Evolutionary conservation across 805 yeast species (phyloP).

Genomic region (Saturnispora bothae): DNA sequence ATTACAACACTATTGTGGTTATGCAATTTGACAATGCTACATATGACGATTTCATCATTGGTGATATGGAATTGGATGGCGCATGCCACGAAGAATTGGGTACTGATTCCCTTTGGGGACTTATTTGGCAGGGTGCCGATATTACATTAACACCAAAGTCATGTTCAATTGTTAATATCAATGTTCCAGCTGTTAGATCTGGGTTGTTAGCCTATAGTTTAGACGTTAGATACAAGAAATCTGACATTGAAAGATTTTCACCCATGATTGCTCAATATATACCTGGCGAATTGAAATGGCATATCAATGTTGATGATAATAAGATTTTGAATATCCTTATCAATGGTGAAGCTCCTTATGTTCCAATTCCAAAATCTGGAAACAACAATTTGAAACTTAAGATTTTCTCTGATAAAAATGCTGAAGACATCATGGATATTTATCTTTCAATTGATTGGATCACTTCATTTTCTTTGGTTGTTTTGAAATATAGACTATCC

Average conservation of each 20-base stretch:
- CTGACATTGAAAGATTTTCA: constrained; percentile 30
- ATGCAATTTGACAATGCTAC: constrained; percentile 25
- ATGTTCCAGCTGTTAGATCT: constrained; percentile 49
- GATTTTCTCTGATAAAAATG: constrained; percentile 35
- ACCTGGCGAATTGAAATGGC: constrained; percentile 72
- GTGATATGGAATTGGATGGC: constrained; percentile 25
- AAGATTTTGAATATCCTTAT: constrained; percentile 31
- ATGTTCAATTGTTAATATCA: constrained; percentile 36
- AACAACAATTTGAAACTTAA: constrained; percentile 25
- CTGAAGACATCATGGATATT: constrained; percentile 30
- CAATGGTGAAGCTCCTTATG: constrained; percentile 60
- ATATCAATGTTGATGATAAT: constrained; percentile 36
- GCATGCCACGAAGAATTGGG: constrained; percentile 21
- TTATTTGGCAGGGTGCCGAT: constrained; percentile 29
- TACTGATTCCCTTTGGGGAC: constrained; percentile 27
- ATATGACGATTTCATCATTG: constrained; percentile 27
- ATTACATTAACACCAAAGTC: constrained; percentile 33
- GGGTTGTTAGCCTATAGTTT: constrained; percentile 45
- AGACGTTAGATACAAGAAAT: constrained; percentile 22
- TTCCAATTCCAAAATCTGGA: constrained; percentile 20
- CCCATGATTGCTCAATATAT: constrained; percentile 64
- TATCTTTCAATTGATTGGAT: constrained; percentile 40
- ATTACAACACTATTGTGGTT: constrained; percentile 42
- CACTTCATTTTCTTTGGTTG: constrained; percentile 55
- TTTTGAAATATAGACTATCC: constrained; percentile 68